Evolutionary conservation across 306 rosid species (phyloP), one percentile per base, ranked within the genome.

Genomic region (Pterocarpus santalinus): DNA sequence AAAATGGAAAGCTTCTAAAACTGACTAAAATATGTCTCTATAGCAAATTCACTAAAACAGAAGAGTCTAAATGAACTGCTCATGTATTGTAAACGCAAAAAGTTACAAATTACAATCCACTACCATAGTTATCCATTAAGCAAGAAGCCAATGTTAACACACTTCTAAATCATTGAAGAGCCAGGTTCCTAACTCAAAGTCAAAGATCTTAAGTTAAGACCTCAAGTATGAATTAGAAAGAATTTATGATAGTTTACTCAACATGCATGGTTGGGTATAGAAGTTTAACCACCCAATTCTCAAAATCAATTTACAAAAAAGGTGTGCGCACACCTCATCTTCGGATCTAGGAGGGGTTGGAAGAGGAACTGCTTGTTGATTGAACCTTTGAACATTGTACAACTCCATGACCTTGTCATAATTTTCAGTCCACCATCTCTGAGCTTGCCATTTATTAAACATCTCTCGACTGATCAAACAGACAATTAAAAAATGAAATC

Each of bases 361-460:
- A 81, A 90, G 86, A 4, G 99, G 98, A 73, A 94, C 97, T 32
- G 89, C 90, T 82, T 94, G 87, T 32, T 90, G 94, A 85, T 94
- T 88, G 86, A 92, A 92, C 91, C 90, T 90, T 70, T 94, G 98
- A 84, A 94, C 98, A 85, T 94, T 94, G 91, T 94, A 94, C 74
- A 94, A 81, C 75, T 94, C 98, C 97, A 94, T 89, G 79, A 94
- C 91, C 89, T 90, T 94, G 92, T 94, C 98, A 85, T 90, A 94
- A 73, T 92, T 94, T 80, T 94, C 98, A 5, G 92, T 81, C 98
- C 98, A 94, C 98, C 98, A 94, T 76, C 92, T 89, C 75, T 94
- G 97, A 80, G 98, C 98, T 94, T 94, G 97, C 94, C 96, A 94
- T 88, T 92, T 94, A 80, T 94, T 92, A 69, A 94, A 94, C 81